Evolutionary conservation across 78 protist genomes (phyloP).

Genomic region (Dictyostelium brefeldianum): DNA sequence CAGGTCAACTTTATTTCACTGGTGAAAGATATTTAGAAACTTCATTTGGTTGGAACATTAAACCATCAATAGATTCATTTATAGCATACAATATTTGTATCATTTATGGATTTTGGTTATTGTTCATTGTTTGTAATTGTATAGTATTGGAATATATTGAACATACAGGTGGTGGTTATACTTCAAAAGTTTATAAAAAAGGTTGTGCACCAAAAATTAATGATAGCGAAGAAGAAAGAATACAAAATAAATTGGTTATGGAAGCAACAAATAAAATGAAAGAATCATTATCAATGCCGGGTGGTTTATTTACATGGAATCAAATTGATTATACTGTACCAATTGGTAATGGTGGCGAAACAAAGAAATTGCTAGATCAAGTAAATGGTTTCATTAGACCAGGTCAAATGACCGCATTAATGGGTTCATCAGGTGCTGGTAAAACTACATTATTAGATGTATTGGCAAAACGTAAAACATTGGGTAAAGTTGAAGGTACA

Average conservation of each 20-base stretch:
- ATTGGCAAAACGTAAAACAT: constrained; percentile 88
- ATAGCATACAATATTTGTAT: constrained; percentile 19
- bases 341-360: constrained; percentile 12
- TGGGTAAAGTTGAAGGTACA: constrained; percentile 81
- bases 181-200: constrained; percentile 39
- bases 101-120: constrained; percentile 33
- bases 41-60: neutral
- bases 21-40: constrained; percentile 40
- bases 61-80: neutral
- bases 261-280: constrained; percentile 28
- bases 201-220: constrained; percentile 79
- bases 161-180: constrained; percentile 31
- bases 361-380: constrained; percentile 28
- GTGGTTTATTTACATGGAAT: constrained; percentile 59
- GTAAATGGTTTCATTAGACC: constrained; percentile 67
- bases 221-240: constrained; percentile 41
- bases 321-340: constrained; percentile 73
- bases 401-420: constrained; percentile 86
- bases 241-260: constrained; percentile 24
- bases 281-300: constrained; percentile 28
- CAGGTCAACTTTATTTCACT: constrained; percentile 28
- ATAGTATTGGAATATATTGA: constrained; percentile 44
- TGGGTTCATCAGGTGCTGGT: constrained; percentile 94
- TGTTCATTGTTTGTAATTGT: constrained; percentile 7
- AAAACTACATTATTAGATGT: constrained; percentile 92